phyloP scores from a whole-genome alignment of 352 stramenopile species.

The Pythium insidiosum region DNA sequence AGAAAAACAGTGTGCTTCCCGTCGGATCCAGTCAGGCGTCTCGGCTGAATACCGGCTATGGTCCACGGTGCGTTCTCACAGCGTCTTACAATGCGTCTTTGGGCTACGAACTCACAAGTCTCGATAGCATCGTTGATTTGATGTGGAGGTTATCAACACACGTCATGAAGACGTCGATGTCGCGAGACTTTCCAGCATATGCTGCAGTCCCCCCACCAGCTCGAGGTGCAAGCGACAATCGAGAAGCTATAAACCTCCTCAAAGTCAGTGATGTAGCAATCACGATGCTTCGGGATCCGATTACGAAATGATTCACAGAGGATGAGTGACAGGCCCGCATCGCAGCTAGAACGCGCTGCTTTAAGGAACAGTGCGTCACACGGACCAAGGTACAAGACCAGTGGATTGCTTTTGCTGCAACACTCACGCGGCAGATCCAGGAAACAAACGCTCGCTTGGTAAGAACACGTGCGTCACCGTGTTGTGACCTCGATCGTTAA shows the following conservation, averaged over 20 bases:
- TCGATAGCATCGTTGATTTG: constrained; percentile 36
- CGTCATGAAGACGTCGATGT: constrained; percentile 22
- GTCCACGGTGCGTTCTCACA: constrained; percentile 21
- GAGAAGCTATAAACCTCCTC: constrained; percentile 9
- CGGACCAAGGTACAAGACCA: constrained; percentile 30
- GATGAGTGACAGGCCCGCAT: constrained; percentile 29
- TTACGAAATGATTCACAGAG: no score
- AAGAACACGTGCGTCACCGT: background rate
- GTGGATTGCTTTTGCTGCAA: constrained; percentile 25
- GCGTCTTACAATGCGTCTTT: no score
- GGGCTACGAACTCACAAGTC: no score
- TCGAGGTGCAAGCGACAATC: constrained; percentile 13
- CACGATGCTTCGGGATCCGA: background rate
- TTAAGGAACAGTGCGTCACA: constrained; percentile 29
- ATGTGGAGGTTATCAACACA: constrained; percentile 43
- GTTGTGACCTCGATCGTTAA: no score
- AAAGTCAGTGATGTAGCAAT: constrained; percentile 10
- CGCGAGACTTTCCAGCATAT: constrained; percentile 11
- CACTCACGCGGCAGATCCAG: constrained; percentile 28
- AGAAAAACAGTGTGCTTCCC: constrained; percentile 30
- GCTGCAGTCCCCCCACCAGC: constrained; percentile 1
- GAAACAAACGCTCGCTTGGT: constrained; percentile 24
- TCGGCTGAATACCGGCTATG: constrained; percentile 37
- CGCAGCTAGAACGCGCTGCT: constrained; percentile 26
- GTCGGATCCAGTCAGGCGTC: constrained; percentile 46